phyloP scores from a whole-genome alignment of 192 early-diverging fungal species.

The Coemansia sp. region DNA sequence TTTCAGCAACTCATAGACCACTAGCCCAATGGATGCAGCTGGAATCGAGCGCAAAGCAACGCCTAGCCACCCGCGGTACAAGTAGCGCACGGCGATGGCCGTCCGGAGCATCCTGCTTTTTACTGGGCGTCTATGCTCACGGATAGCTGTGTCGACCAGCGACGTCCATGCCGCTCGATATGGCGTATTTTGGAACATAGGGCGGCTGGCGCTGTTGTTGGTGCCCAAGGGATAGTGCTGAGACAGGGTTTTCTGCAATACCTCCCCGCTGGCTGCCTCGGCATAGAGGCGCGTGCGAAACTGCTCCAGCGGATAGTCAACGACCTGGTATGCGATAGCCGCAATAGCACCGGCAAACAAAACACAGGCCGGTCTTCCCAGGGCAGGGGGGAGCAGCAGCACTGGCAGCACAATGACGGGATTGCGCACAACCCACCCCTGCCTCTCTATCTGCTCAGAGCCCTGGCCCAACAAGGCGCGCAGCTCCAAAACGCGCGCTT shows the following conservation, averaged over 20 bases:
- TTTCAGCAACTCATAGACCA: constrained; percentile 46
- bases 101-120: constrained; percentile 8
- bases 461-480: constrained; percentile 26
- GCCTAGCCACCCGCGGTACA: constrained; percentile 49
- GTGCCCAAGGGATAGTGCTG: constrained; percentile 23
- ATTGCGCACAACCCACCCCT: constrained; percentile 35
- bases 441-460: constrained; percentile 27
- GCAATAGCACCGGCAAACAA: constrained; percentile 60
- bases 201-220: not conserved
- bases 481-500: constrained; percentile 26
- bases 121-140: constrained; percentile 34
- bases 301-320: constrained; percentile 70
- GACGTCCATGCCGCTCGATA: constrained; percentile 39
- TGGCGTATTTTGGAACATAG: constrained; percentile 9
- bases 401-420: constrained; percentile 22
- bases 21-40: constrained; percentile 37
- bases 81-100: constrained; percentile 22
- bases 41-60: constrained; percentile 49
- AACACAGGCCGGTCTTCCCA: constrained; percentile 58
- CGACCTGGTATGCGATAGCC: constrained; percentile 67
- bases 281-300: constrained; percentile 66
- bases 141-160: constrained; percentile 28
- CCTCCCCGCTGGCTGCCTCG: constrained; percentile 56
- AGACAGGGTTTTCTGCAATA: constrained; percentile 30
- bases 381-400: constrained; percentile 43